Conservation (phyloP, 805 yeast species). For the Debaryomyces prosopidis region DNA sequence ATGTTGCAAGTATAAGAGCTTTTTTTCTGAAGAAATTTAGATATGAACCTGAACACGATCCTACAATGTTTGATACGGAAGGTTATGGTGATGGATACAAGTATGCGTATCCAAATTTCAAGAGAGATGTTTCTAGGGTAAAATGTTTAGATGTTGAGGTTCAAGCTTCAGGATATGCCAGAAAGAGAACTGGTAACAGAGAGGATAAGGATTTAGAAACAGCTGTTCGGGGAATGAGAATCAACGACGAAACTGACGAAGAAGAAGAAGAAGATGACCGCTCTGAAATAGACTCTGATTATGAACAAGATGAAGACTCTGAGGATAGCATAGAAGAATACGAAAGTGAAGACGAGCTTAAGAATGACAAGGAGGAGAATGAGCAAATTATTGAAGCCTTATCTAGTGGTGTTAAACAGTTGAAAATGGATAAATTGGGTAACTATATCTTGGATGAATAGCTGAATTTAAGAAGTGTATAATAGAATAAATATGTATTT, state of each 20-base stretch:
- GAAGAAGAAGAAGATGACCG: slow-evolving; percentile 23
- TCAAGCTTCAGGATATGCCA: slow-evolving; percentile 83
- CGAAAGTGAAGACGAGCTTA: slow-evolving; percentile 37
- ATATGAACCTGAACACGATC: slow-evolving; percentile 68
- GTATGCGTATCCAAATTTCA: slow-evolving; percentile 76
- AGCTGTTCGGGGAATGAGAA: slow-evolving; percentile 71
- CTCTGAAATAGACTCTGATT: slow-evolving; percentile 40
- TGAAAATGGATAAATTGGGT: slow-evolving; percentile 81
- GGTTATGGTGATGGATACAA: slow-evolving; percentile 82
- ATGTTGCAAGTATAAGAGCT: slow-evolving; percentile 83
- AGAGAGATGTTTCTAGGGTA: slow-evolving; percentile 68
- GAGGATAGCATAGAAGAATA: slow-evolving; percentile 25
- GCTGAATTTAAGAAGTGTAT: not conserved
- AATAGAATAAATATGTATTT: not conserved
- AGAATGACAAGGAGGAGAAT: slow-evolving; percentile 35
- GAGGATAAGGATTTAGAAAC: slow-evolving; percentile 68
- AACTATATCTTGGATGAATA: slow-evolving; percentile 65
- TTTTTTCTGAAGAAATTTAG: slow-evolving; percentile 80
- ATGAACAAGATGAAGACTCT: slow-evolving; percentile 35
- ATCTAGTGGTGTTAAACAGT: slow-evolving; percentile 58
- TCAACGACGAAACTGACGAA: slow-evolving; percentile 29
- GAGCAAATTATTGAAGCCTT: slow-evolving; percentile 70
- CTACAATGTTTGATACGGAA: slow-evolving; percentile 71
- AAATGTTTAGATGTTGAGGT: slow-evolving; percentile 81
- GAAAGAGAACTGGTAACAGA: slow-evolving; percentile 27